Percentiles rank a stretch among this genome's conserved stretches.
These are phyloP conservation scores for Neostapfia colusana DNA, from an alignment of 176 grass and related monocot species.

Conservation along the genomic window DNA sequence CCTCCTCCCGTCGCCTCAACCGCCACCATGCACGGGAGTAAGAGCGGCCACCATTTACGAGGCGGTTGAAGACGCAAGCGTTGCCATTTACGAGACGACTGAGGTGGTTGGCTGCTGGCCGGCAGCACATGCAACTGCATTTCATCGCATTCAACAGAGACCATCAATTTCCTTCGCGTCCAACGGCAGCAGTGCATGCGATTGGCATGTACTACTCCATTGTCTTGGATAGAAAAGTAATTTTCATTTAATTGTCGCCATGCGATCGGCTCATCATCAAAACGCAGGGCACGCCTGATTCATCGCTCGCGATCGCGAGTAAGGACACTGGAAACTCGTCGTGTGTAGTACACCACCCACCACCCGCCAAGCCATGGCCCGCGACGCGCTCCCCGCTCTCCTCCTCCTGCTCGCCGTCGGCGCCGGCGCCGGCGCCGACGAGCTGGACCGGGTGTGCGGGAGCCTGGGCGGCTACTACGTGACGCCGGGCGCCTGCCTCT, in stretches of 20 bases:
- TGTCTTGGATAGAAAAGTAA: no score
- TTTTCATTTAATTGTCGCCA: no score
- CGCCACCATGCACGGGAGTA: neutral
- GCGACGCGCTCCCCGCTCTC: neutral
- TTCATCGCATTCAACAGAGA: no score
- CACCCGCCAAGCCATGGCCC: neutral
- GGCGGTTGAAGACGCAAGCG: no score
- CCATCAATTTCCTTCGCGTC: no score
- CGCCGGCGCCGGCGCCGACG: neutral
- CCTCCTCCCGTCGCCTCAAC: neutral
- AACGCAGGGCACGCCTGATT: neutral
- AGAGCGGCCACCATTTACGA: no score
- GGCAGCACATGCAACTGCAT: neutral
- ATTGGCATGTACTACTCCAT: no score
- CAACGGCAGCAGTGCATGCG: no score
- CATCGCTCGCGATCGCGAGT: neutral
- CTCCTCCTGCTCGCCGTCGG: neutral
- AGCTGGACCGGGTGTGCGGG: constrained; percentile 40
- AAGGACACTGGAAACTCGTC: neutral
- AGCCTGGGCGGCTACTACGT: constrained; percentile 51
- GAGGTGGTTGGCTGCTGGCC: neutral
- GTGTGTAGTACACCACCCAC: no score
- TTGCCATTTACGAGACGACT: no score
- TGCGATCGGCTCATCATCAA: neutral
- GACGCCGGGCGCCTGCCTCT: constrained; percentile 28